These are phyloP conservation scores for Prunus persica DNA, from an alignment of 306 rosid species.

Conservation along the genomic window DNA sequence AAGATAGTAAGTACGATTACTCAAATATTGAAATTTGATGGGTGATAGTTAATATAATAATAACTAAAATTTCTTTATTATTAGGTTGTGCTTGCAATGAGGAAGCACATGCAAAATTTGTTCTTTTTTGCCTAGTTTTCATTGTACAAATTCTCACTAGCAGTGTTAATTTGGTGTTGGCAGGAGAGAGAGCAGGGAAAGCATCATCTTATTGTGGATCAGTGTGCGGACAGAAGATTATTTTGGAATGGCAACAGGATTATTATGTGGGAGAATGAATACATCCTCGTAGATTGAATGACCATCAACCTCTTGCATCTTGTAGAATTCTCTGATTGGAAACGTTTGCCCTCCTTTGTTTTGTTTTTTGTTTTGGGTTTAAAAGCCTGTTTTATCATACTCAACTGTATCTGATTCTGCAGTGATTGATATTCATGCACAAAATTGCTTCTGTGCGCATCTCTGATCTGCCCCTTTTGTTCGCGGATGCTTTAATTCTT, in stretches of 20 bases:
- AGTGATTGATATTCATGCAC: slow-evolving; percentile 27
- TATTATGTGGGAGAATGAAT: background rate
- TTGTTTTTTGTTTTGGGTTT: slow-evolving; percentile 14
- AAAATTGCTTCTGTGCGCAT: slow-evolving; percentile 29
- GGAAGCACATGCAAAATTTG: background rate
- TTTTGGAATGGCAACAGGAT: background rate
- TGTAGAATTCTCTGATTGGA: slow-evolving; percentile 27
- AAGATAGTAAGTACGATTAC: slow-evolving; percentile 52
- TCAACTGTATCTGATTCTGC: slow-evolving; percentile 9
- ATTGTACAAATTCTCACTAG: background rate
- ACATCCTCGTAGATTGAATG: background rate
- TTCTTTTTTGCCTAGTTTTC: background rate
- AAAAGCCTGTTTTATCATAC: slow-evolving; percentile 12
- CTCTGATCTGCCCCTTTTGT: background rate
- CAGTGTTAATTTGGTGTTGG: slow-evolving; percentile 3
- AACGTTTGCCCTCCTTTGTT: slow-evolving; percentile 19
- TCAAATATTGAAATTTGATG: background rate
- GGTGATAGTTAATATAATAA: too few relatives aligned
- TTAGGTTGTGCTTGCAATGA: background rate
- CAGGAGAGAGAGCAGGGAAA: slow-evolving; percentile 18
- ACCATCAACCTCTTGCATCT: slow-evolving; percentile 4
- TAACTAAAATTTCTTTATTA: background rate
- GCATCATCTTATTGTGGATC: background rate
- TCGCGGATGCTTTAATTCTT: background rate
- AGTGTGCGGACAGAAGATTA: background rate